Conservation (phyloP, 306 rosid species). For the Clitoria ternatea region DNA sequence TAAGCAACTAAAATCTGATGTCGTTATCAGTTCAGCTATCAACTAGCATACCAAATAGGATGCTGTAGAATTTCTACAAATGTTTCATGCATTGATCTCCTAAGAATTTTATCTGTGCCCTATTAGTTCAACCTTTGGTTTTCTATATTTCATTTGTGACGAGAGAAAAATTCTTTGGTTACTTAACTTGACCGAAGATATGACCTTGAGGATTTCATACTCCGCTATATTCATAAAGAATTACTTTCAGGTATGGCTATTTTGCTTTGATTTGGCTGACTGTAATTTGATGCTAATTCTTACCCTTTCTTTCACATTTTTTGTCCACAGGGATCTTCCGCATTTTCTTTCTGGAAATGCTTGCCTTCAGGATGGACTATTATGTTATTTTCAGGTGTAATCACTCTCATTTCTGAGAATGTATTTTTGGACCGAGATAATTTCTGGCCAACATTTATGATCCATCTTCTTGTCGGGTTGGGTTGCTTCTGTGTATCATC, state of each 20-base stretch:
- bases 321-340: constrained; percentile 57
- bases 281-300: constrained; percentile 9
- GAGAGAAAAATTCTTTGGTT: constrained; percentile 21
- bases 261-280: constrained; percentile 14
- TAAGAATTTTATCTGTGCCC: background rate
- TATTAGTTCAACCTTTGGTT: background rate
- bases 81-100: background rate
- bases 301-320: constrained; percentile 1
- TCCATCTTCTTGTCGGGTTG: constrained; percentile 69
- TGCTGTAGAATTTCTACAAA: background rate
- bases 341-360: constrained; percentile 71
- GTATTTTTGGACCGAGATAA: constrained; percentile 62
- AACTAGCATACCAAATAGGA: background rate
- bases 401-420: constrained; percentile 71
- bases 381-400: constrained; percentile 59
- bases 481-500: constrained; percentile 73
- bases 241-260: constrained; percentile 69
- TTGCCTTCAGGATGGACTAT: constrained; percentile 81
- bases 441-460: constrained; percentile 61
- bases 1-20: background rate
- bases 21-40: background rate
- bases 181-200: constrained; percentile 73
- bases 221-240: constrained; percentile 64
- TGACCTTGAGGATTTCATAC: constrained; percentile 78
- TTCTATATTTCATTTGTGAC: constrained; percentile 9